These are phyloP conservation scores for Pluteus cervinus DNA, from an alignment of 768 basidiomycete genomes.

Conservation along the genomic window DNA sequence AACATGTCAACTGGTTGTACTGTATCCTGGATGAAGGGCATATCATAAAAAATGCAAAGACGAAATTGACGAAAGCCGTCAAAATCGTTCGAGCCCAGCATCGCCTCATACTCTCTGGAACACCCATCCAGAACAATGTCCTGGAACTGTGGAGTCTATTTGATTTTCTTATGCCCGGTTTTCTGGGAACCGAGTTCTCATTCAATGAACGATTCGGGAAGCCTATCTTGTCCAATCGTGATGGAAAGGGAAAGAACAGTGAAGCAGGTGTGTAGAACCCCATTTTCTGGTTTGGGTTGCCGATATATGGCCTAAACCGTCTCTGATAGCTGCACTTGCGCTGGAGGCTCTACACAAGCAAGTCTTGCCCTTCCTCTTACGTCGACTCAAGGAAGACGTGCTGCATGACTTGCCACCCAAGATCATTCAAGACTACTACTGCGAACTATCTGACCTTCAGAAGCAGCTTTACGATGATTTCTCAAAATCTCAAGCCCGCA, in stretches of 20 bases:
- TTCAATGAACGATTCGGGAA: constrained; percentile 97
- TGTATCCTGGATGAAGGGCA: constrained; percentile 98
- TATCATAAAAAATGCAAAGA: constrained; percentile 98
- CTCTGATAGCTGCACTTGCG: constrained; percentile 73
- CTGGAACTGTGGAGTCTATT: constrained; percentile 98
- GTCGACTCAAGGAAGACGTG: constrained; percentile 96
- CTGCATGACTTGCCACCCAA: constrained; percentile 94
- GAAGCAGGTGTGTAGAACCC: constrained; percentile 72
- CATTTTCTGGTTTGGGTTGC: not conserved
- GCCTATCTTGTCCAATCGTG: constrained; percentile 90
- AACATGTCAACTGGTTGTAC: constrained; percentile 82
- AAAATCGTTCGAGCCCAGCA: constrained; percentile 89
- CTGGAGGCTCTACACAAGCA: constrained; percentile 97
- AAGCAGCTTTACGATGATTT: constrained; percentile 94
- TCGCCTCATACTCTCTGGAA: constrained; percentile 91
- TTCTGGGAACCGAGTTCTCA: constrained; percentile 89
- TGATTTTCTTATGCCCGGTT: constrained; percentile 99
- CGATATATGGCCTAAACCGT: not conserved
- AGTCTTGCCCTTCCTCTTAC: constrained; percentile 95
- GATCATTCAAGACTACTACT: constrained; percentile 99
- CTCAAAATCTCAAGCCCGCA: constrained; percentile 66
- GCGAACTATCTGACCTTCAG: constrained; percentile 93
- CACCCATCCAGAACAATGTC: constrained; percentile 98
- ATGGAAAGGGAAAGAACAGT: constrained; percentile 89
- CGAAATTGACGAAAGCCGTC: constrained; percentile 94